A percentile compares a stretch with the other conserved stretches of the same genome.
phyloP scores from a whole-genome alignment of 306 rosid genomes.

The Mimosa bimucronata region DNA sequence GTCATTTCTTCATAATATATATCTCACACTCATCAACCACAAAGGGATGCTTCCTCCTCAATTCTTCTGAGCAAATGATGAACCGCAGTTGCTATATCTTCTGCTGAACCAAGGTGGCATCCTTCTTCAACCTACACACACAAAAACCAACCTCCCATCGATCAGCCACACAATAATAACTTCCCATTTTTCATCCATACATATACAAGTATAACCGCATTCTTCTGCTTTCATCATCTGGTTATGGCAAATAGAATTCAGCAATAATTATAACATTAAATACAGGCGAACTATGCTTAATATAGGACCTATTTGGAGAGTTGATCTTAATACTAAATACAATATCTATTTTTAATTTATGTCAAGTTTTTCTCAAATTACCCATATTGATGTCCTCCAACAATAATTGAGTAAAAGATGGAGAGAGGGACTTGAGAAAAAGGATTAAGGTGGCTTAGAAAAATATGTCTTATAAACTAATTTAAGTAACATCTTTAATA shows the following conservation, averaged over 20 bases:
- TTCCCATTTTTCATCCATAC: neutral
- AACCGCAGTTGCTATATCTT: constrained; percentile 80
- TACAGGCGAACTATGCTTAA: no score
- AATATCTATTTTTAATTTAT: no score
- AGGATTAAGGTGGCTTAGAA: no score
- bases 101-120: constrained; percentile 71
- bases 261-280: neutral
- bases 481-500: no score
- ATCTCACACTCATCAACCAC: constrained; percentile 33
- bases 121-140: constrained; percentile 83
- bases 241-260: neutral
- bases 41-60: constrained; percentile 63
- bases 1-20: constrained; percentile 38
- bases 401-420: no score
- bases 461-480: no score
- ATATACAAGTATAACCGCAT: neutral
- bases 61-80: constrained; percentile 71
- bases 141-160: neutral
- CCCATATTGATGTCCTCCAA: no score
- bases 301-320: no score
- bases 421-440: no score
- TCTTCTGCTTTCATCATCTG: neutral
- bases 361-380: no score
- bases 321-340: no score
- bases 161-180: constrained; percentile 22